Base-by-base conservation (phyloP, 306 rosid genomes). In the Purshia tridentata region DNA sequence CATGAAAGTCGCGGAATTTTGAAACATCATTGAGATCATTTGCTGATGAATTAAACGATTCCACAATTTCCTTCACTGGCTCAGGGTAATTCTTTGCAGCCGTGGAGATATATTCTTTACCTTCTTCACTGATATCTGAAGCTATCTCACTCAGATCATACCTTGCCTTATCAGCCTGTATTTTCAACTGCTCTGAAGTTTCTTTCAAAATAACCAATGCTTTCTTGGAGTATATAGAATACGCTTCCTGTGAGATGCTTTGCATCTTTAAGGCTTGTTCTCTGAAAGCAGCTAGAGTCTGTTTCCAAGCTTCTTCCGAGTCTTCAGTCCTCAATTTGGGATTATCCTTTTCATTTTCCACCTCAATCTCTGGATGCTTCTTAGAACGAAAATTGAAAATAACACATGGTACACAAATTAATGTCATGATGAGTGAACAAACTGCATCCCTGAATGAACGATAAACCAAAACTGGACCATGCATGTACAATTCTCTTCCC, bases 11-110 rank as follows among this genome's bases (percentile, higher is more conserved):
- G 6, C 83, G 86, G 68, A 87, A 76, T 69, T 76, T 81, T 12
- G 97, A 86, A 67, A 88, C 83, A 19, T 72, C 90, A 11, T 52
- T 84, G 46, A 90, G 82, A 81, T 89, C 93, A 39, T 84, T 89
- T 6, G 86, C 71, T 7, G 93, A 85, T 2, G 87, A 53, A 56
- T 91, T 81, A 78, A 87, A 87, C 8, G 93, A 84, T 56, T 92
- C 89, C 65, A 92, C 89, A 76, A 92, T 84, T 72, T 90, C 97
- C 86, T 85, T 90, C 72, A 95, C 89, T 20, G 83, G 79, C 76
- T 95, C 99, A 0, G 98, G 99, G 15, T 87, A 88, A 55, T 85
- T 82, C 70, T 92, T 85, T 14, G 97, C 54, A 13, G 95, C 99
- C 4, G 84, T 65, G 64, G 90, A 66, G 48, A 92, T 65, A 79